Conservation (phyloP, 2,329 filamentous ascomycete genomes). For the Verticillium dahliae region DNA sequence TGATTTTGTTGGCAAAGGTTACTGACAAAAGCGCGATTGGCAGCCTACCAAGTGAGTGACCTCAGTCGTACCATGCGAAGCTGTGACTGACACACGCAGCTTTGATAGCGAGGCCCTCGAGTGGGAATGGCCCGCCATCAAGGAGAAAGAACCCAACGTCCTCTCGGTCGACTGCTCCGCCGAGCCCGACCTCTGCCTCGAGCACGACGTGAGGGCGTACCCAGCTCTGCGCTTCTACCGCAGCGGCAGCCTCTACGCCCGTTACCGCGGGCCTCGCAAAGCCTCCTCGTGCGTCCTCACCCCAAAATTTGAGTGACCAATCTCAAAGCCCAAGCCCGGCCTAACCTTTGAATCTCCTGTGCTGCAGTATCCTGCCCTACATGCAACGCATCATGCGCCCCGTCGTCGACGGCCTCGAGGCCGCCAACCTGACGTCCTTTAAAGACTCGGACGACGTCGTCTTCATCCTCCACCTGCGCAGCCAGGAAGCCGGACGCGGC, state of each 20-base stretch:
- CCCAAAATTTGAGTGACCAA: neutral
- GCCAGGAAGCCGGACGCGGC: slow-evolving; percentile 16
- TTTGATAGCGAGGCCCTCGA: slow-evolving; percentile 8
- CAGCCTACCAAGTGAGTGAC: neutral
- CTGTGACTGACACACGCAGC: neutral
- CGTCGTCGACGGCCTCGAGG: slow-evolving; percentile 6
- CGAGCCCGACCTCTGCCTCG: slow-evolving; percentile 27
- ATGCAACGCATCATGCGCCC: slow-evolving; percentile 12
- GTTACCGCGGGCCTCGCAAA: slow-evolving; percentile 34
- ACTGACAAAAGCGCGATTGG: neutral
- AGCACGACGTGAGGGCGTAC: slow-evolving; percentile 34
- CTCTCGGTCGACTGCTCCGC: slow-evolving; percentile 33
- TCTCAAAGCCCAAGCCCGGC: slow-evolving; percentile 9
- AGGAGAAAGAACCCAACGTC: neutral
- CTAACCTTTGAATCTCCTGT: neutral
- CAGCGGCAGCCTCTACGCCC: slow-evolving; percentile 19
- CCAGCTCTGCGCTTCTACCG: slow-evolving; percentile 38
- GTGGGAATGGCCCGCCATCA: slow-evolving; percentile 12
- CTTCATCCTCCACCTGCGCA: slow-evolving; percentile 30
- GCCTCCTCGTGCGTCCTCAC: slow-evolving; percentile 11
- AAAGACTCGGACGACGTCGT: slow-evolving; percentile 30
- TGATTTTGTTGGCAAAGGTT: neutral
- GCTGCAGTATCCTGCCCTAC: slow-evolving; percentile 4
- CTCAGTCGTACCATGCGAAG: neutral
- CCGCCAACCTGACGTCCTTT: slow-evolving; percentile 20